phyloP scores from a whole-genome alignment of 805 yeast genomes.

The Starmerella floricola region DNA sequence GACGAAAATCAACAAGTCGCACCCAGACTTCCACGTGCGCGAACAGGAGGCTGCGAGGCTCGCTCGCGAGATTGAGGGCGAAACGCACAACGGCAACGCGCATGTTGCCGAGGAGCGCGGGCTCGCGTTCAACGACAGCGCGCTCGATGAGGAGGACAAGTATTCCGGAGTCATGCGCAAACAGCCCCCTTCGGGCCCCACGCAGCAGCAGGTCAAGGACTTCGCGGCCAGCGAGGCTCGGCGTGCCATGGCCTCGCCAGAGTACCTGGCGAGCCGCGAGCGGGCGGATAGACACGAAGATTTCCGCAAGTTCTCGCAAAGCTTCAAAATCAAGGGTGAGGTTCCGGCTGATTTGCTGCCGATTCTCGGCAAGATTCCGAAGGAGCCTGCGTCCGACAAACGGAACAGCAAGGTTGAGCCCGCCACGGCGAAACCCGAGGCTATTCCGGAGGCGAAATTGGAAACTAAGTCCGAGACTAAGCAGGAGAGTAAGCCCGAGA shows the following conservation, averaged over 20 bases:
- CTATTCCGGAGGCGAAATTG: not conserved
- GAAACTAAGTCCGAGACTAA: not conserved
- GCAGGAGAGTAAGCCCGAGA: not conserved
- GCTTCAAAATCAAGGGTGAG: conserved; percentile 49
- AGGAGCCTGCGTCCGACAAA: not conserved
- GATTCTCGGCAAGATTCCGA: conserved; percentile 35
- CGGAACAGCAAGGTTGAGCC: conserved; percentile 4
- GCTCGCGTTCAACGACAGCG: conserved; percentile 58
- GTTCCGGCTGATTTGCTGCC: conserved; percentile 57
- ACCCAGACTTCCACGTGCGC: conserved; percentile 60
- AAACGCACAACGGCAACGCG: conserved; percentile 48
- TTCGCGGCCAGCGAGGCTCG: conserved; percentile 17
- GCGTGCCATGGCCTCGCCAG: conserved; percentile 23
- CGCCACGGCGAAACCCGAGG: not conserved
- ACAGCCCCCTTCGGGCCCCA: not conserved
- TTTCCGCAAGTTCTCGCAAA: conserved; percentile 66
- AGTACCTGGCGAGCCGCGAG: conserved; percentile 25
- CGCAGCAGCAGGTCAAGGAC: not conserved
- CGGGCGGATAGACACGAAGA: conserved; percentile 29
- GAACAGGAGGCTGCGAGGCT: conserved; percentile 59
- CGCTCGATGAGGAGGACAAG: conserved; percentile 89
- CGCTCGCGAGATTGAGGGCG: conserved; percentile 73
- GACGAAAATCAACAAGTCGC: conserved; percentile 54
- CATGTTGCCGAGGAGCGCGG: conserved; percentile 94
- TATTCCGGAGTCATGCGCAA: conserved; percentile 79